Percentiles rank a stretch among this genome's conserved stretches.
Evolutionary conservation across 805 yeast genomes (phyloP).

Genomic region (Cyberlindnera bimundalis): DNA sequence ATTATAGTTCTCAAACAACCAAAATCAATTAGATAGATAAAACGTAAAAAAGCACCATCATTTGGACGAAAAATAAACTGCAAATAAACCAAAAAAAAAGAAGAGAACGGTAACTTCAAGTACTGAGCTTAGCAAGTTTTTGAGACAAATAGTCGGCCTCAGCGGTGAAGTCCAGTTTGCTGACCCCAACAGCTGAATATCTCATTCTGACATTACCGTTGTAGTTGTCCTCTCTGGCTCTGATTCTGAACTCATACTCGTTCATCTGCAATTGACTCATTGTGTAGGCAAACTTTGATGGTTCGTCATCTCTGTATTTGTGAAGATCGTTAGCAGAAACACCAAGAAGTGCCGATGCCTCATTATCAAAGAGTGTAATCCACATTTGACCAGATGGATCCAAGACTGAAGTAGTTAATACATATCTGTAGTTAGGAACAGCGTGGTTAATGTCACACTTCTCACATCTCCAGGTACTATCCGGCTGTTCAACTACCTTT

Average conservation of each 20-base stretch:
- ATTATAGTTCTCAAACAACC: no score
- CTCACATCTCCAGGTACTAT: conserved; percentile 90
- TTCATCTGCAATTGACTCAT: conserved; percentile 55
- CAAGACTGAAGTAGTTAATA: conserved; percentile 69
- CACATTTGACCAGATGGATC: conserved; percentile 84
- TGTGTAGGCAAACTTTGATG: conserved; percentile 40
- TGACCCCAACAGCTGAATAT: conserved; percentile 58
- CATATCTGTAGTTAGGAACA: conserved; percentile 75
- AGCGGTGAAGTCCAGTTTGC: conserved; percentile 49
- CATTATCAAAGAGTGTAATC: conserved; percentile 84
- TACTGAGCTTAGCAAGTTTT: conserved; percentile 27
- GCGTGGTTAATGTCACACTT: conserved; percentile 72
- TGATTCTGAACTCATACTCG: conserved; percentile 70
- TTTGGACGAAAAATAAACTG: no score
- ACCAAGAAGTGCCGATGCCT: conserved; percentile 66
- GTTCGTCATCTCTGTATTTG: conserved; percentile 43
- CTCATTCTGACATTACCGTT: conserved; percentile 76
- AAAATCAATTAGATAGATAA: no score
- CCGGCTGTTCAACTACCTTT: conserved; percentile 72
- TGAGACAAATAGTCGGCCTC: conserved; percentile 58
- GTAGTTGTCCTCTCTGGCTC: conserved; percentile 81
- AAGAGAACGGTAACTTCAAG: conserved; percentile 6
- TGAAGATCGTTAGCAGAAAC: conserved; percentile 57
- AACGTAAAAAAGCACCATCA: no score
- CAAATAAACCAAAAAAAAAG: not conserved